Evolutionary conservation across 768 basidiomycete genomes (phyloP).

Genomic region (Flagelloscypha sp.): DNA sequence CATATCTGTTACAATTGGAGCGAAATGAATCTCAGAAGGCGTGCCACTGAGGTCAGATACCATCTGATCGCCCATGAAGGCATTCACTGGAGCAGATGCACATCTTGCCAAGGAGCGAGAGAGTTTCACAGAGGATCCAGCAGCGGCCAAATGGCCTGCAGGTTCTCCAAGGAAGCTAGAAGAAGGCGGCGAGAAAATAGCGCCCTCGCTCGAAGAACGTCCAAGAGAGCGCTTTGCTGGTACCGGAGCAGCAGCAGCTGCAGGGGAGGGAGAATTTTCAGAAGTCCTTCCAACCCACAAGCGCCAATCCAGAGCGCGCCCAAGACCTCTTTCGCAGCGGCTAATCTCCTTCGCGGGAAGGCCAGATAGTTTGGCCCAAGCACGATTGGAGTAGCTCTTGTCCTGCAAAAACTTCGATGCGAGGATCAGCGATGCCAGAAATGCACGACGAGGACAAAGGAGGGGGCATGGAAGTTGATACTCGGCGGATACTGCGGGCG

Average conservation of each 20-base stretch:
- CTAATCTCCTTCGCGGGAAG: conserved; percentile 80
- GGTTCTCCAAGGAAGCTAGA: conserved; percentile 6
- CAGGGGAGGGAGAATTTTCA: conserved; percentile 21
- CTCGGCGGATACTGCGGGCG: conserved; percentile 22
- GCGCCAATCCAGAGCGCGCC: conserved; percentile 82
- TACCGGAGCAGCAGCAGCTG: conserved; percentile 12
- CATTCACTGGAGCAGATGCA: no score
- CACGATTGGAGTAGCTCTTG: conserved; percentile 85
- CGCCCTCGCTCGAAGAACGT: conserved; percentile 45
- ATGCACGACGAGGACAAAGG: conserved; percentile 81
- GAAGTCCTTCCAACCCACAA: conserved; percentile 81
- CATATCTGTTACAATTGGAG: no score
- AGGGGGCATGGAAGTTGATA: conserved; percentile 66
- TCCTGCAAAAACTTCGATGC: conserved; percentile 93
- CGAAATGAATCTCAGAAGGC: no score
- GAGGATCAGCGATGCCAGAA: conserved; percentile 80
- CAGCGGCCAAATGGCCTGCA: no score
- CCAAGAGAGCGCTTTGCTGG: conserved; percentile 29
- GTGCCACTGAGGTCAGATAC: no score
- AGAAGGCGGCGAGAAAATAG: conserved; percentile 16
- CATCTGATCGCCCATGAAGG: no score
- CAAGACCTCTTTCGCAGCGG: conserved; percentile 80
- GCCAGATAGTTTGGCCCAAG: conserved; percentile 93
- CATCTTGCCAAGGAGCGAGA: no score
- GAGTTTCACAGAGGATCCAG: no score